Evolutionary conservation across 2,329 filamentous ascomycete species (phyloP).

Genomic region (Trichophaea hybrida): DNA sequence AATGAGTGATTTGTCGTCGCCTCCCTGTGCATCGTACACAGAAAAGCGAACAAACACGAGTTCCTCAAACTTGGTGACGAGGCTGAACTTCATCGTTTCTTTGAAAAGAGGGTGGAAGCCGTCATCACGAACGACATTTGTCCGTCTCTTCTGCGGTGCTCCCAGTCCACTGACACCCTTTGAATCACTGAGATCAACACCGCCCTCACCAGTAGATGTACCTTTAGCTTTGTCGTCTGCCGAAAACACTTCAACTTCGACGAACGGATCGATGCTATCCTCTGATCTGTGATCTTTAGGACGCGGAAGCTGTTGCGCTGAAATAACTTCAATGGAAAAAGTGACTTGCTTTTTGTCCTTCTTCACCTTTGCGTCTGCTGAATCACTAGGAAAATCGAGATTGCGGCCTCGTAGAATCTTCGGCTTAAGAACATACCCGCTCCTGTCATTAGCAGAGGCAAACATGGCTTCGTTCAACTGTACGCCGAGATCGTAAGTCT

Average conservation of each 20-base stretch:
- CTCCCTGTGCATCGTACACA: conserved; percentile 73
- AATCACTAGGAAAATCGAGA: conserved; percentile 38
- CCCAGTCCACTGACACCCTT: conserved; percentile 46
- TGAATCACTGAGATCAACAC: conserved; percentile 48
- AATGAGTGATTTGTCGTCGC: conserved; percentile 50
- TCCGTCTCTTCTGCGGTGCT: conserved; percentile 62
- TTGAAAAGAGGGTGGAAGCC: conserved; percentile 88
- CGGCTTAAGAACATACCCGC: conserved; percentile 89
- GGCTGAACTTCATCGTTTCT: conserved; percentile 59
- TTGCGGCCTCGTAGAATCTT: conserved; percentile 60
- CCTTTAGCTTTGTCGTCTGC: conserved; percentile 81
- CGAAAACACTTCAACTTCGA: conserved; percentile 88
- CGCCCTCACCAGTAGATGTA: conserved; percentile 50
- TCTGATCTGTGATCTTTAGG: conserved; percentile 57
- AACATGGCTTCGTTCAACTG: conserved; percentile 98
- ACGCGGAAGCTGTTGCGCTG: conserved; percentile 84
- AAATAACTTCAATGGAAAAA: conserved; percentile 79
- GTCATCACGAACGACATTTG: conserved; percentile 68
- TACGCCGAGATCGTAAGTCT: conserved; percentile 90
- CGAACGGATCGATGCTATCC: conserved; percentile 74
- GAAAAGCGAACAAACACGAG: conserved; percentile 88
- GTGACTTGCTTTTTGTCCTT: conserved; percentile 67
- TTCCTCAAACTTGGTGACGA: conserved; percentile 89
- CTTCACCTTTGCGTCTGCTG: conserved; percentile 43
- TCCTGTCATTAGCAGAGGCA: conserved; percentile 67